A percentile compares a stretch with the other conserved stretches of the same genome.
phyloP scores from a whole-genome alignment of 805 yeast genomes.

The Kodamaea nitidulidarum region DNA sequence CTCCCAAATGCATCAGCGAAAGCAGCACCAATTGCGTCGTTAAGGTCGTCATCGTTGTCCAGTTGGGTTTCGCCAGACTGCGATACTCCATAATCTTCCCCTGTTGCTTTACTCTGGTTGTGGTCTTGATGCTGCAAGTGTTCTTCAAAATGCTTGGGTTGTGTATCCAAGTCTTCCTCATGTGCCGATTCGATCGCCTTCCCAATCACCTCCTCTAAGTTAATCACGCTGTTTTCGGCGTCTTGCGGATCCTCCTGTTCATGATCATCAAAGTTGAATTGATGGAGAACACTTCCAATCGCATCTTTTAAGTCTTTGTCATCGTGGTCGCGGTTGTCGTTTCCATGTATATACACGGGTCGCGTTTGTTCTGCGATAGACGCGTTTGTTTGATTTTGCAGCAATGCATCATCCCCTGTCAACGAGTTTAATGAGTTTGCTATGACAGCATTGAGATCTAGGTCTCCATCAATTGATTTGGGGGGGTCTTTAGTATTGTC shows the following conservation, averaged over 20 bases:
- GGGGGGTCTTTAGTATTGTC: neutral
- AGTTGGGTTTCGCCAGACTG: neutral
- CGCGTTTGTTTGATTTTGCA: conserved; percentile 10
- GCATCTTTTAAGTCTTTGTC: conserved; percentile 31
- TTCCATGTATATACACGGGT: neutral
- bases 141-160: neutral
- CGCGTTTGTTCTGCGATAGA: neutral
- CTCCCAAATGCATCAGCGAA: conserved; percentile 7
- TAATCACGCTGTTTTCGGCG: conserved; percentile 4
- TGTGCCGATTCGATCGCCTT: conserved; percentile 7
- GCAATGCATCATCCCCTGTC: conserved; percentile 3
- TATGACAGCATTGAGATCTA: conserved; percentile 10
- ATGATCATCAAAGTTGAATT: conserved; percentile 20
- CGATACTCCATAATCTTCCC: neutral
- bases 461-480: conserved; percentile 1
- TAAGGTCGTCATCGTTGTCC: conserved; percentile 13
- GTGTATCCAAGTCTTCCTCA: conserved; percentile 1
- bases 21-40: conserved; percentile 11
- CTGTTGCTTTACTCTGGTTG: neutral
- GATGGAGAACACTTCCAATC: conserved; percentile 37
- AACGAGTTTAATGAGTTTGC: conserved; percentile 9
- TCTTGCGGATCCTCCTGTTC: conserved; percentile 1
- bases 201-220: conserved; percentile 4
- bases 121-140: neutral
- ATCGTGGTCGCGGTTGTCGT: conserved; percentile 4